Evolutionary conservation across 495 filamentous ascomycete genomes (phyloP).

Genomic region (Aspergillus haitiensis): DNA sequence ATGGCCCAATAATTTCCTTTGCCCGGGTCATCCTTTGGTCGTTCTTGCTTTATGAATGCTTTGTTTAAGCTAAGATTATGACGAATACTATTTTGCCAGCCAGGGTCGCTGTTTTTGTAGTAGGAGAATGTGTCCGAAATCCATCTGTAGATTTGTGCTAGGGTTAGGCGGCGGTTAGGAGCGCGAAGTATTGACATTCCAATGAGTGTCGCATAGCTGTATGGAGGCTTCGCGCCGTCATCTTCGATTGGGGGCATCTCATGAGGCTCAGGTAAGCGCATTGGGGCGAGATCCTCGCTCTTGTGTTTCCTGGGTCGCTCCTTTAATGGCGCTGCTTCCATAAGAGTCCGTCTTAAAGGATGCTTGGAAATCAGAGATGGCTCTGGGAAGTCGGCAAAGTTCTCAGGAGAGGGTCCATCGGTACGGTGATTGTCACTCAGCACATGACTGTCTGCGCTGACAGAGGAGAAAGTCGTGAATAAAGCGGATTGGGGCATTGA

Average conservation of each 20-base stretch:
- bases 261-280: constrained; percentile 66
- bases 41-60: constrained; percentile 92
- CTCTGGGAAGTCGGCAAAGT: constrained; percentile 53
- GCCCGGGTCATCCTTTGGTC: constrained; percentile 95
- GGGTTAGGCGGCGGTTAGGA: constrained; percentile 76
- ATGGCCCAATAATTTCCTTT: constrained; percentile 99
- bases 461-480: constrained; percentile 61
- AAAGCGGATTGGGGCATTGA: constrained; percentile 62
- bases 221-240: constrained; percentile 83
- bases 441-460: constrained; percentile 34
- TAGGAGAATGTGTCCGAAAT: constrained; percentile 90
- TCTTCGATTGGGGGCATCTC: constrained; percentile 80
- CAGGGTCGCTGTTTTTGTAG: constrained; percentile 78
- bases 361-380: constrained; percentile 60
- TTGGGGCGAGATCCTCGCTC: constrained; percentile 45
- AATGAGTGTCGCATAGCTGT: constrained; percentile 94
- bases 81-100: constrained; percentile 98
- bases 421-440: constrained; percentile 67
- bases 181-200: constrained; percentile 95
- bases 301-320: constrained; percentile 65
- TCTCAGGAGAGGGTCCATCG: constrained; percentile 50
- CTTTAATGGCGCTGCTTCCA: constrained; percentile 73
- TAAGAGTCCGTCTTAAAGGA: constrained; percentile 63
- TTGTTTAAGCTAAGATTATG: constrained; percentile 98
- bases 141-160: constrained; percentile 99